These are phyloP conservation scores for Malus domestica DNA, from an alignment of 306 rosid genomes.

Conservation along the genomic window DNA sequence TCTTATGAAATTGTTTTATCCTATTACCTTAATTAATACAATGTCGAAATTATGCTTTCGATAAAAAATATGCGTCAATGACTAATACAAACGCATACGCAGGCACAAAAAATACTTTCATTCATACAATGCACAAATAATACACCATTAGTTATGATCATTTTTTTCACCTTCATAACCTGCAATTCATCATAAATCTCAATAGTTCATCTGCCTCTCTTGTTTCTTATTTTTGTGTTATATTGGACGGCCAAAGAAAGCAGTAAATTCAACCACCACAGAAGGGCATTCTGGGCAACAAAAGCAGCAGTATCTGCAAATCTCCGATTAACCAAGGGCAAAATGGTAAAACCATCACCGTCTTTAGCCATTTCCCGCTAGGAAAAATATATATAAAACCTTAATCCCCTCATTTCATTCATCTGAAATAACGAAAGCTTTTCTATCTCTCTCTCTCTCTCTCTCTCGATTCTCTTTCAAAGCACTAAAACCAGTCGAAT, in stretches of 20 bases:
- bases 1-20: too few species aligned
- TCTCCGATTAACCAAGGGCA: conserved; percentile 24
- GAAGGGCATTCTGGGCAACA: background rate
- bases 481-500: background rate
- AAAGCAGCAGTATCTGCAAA: background rate
- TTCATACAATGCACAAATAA: too few species aligned
- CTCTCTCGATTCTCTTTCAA: background rate
- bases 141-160: too few species aligned
- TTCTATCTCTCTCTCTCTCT: background rate
- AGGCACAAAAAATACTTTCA: too few species aligned
- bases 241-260: background rate
- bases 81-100: background rate
- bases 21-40: background rate
- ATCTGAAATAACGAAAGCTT: background rate
- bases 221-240: background rate
- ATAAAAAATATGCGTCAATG: background rate
- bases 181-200: background rate
- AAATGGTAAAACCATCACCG: conserved; percentile 13
- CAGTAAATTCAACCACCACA: background rate
- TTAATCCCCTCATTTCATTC: background rate
- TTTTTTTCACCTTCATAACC: background rate
- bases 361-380: background rate
- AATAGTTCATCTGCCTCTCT: background rate
- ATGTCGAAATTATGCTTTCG: background rate
- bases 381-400: conserved; percentile 9